Evolutionary conservation across 768 basidiomycete genomes (phyloP), one percentile per base, ranked within the genome.

Genomic region (Neoboletus subvelutipes): DNA sequence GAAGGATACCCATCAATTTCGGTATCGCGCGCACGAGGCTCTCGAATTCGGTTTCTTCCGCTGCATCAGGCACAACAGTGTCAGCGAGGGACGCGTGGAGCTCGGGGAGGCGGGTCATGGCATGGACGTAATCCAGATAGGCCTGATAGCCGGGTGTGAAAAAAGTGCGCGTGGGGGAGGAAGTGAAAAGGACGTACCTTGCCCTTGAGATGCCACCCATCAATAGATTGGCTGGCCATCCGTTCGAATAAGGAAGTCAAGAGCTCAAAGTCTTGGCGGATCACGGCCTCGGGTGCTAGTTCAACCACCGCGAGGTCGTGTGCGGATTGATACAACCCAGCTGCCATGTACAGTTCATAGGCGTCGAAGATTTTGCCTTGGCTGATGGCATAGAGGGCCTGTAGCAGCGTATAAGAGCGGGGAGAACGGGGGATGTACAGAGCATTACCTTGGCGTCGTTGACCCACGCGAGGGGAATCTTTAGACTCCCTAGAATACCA

Each of bases 401-500:
- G 66, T 20, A 36, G 5, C 28, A 31, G 22, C n/a, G 36, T 42
- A 43, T 60, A 17, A 58, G 50, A 50, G 50, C 40, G 18, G 33
- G 29, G 31, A 7, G 11, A 43, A 10, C 2, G 10, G 45, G 13
- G 7, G 4, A 52, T 37, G 5, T 12, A 28, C 7, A 20, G 10
- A 26, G 17, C 7, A 5, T 26, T 55, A 92, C 93, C 82, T 90
- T 89, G 12, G 94, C 90, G 68, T 95, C 92, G 39, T 88, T 82
- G n/a, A 98, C 80, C 95, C 96, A 99, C 6, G 82, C 72, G 51
- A 83, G 72, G 0, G 97, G 97, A 33, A 98, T 81, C 61, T 87
- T 86, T 31, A 97, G 74, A 64, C 85, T 90, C 5, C 88, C 87
- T 4, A 86, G 79, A 11, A 91, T 75, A 18, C 88, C 90, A 18